These are phyloP conservation scores for Malassezia sp. DNA, from an alignment of 1,284 basidiomycete genomes.

Conservation along the genomic window DNA sequence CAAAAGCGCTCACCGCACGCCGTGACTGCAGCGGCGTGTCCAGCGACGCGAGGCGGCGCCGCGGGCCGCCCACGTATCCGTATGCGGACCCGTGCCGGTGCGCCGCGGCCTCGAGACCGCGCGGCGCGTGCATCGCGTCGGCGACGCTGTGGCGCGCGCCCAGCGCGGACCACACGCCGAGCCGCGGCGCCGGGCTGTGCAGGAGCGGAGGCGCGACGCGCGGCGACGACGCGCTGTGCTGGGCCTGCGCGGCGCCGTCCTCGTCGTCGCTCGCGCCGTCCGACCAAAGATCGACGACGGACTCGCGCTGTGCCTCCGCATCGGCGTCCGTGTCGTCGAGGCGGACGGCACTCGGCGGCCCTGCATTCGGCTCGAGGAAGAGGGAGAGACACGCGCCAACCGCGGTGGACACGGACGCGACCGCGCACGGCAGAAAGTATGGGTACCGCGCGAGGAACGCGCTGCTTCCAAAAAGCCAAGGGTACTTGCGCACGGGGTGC, in stretches of 20 bases:
- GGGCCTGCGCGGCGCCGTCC: no score
- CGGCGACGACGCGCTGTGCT: not conserved
- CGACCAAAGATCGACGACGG: not conserved
- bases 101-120: no score
- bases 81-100: not conserved
- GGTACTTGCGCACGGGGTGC: slow-evolving; percentile 69
- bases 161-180: no score
- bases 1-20: no score
- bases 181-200: no score
- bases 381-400: slow-evolving; percentile 70
- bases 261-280: no score
- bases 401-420: slow-evolving; percentile 49
- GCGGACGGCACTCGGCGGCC: slow-evolving; percentile 28
- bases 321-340: slow-evolving; percentile 5
- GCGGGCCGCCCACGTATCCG: not conserved
- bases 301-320: not conserved
- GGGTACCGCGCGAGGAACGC: slow-evolving; percentile 68
- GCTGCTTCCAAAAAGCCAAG: slow-evolving; percentile 55
- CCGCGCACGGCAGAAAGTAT: slow-evolving; percentile 77
- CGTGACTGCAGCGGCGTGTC: no score
- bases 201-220: not conserved
- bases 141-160: not conserved
- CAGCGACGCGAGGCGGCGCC: not conserved
- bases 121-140: not conserved
- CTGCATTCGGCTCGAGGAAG: slow-evolving; percentile 76